These are phyloP conservation scores for Neofusicoccum laricinum DNA, from an alignment of 2,329 filamentous ascomycete genomes.

Conservation along the genomic window DNA sequence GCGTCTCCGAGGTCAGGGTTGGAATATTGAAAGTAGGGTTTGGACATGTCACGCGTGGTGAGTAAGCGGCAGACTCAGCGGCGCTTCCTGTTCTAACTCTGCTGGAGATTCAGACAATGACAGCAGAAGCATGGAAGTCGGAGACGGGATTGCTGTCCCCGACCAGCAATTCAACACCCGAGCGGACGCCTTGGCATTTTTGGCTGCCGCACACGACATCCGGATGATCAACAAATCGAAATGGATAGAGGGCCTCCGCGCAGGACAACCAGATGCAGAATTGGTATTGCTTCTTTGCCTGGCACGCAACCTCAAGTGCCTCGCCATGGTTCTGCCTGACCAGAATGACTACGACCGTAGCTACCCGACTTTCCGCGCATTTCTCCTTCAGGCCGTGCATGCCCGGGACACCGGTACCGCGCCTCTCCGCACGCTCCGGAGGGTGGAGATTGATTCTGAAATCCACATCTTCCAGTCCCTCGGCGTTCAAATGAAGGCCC, in stretches of 20 bases:
- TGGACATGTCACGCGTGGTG: no score
- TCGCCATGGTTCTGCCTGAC: background rate
- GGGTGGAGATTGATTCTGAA: background rate
- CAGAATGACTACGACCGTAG: background rate
- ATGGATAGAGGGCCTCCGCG: background rate
- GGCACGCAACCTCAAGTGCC: background rate
- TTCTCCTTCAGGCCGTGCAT: background rate
- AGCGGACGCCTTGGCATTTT: background rate
- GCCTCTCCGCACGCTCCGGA: background rate
- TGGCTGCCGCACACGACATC: background rate
- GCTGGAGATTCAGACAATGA: no score
- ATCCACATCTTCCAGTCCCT: background rate
- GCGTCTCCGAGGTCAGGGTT: no score
- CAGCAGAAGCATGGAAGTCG: no score
- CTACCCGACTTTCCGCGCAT: background rate
- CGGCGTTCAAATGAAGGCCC: background rate
- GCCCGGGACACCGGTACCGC: background rate
- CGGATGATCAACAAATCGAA: background rate
- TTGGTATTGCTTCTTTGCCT: background rate
- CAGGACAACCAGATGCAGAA: background rate
- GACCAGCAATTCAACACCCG: background rate
- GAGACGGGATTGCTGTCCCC: no score
- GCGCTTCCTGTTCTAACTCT: no score
- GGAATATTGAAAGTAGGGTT: no score
- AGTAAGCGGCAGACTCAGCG: no score